Evolutionary conservation across 495 filamentous ascomycete species (phyloP).

Genomic region (Talaromyces nanjingensis): DNA sequence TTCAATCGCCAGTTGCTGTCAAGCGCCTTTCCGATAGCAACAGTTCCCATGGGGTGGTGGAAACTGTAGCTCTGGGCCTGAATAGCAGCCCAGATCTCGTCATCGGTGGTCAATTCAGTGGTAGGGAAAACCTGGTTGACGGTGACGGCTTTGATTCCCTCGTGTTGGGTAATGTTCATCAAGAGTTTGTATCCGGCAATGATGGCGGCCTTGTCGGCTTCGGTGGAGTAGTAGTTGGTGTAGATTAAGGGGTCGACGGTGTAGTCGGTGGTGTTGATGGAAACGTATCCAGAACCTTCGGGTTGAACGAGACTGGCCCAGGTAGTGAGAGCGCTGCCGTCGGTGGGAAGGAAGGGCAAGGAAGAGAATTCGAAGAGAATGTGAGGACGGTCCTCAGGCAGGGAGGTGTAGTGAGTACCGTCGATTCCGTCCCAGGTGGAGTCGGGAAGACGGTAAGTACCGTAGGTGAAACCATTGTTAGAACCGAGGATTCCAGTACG

Average conservation of each 20-base stretch:
- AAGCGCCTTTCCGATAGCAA: conserved; percentile 8
- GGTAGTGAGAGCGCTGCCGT: conserved; percentile 4
- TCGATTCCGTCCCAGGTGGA: conserved; percentile 2
- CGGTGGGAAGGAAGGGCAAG: conserved; percentile 4
- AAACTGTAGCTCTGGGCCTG: conserved; percentile 3
- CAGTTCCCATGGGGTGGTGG: conserved; percentile 11
- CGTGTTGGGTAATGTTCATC: not conserved
- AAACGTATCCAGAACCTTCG: conserved; percentile 5
- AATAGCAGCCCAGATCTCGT: conserved; percentile 9
- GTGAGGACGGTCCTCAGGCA: conserved; percentile 12
- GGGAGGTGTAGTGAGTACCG: not conserved
- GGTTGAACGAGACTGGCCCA: conserved; percentile 10
- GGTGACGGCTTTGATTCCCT: not conserved
- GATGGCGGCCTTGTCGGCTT: conserved; percentile 11
- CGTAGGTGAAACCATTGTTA: conserved; percentile 3
- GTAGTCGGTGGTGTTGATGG: conserved; percentile 9
- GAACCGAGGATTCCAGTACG: not conserved
- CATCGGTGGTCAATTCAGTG: conserved; percentile 11
- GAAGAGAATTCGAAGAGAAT: conserved; percentile 7
- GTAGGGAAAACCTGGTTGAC: conserved; percentile 6
- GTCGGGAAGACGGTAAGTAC: conserved; percentile 9
- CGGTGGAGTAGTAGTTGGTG: conserved; percentile 9
- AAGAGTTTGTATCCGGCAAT: conserved; percentile 8
- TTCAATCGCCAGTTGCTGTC: conserved; percentile 8
- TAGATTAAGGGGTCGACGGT: conserved; percentile 9